Conservation (phyloP, 495 filamentous ascomycete genomes). For the Aspergillus wentii region DNA sequence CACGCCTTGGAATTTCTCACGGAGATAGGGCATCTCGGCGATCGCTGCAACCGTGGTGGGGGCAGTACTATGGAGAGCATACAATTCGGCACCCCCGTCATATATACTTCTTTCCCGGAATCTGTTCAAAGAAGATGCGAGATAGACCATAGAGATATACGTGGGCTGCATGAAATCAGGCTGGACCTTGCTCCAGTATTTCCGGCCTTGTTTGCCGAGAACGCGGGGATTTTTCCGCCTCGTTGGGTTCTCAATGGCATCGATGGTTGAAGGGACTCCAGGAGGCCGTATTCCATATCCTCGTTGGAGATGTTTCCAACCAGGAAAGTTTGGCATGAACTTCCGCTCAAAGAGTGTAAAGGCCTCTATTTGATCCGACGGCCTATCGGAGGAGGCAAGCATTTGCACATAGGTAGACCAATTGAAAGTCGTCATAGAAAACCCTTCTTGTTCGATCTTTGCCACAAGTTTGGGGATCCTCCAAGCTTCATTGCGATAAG, state of each 20-base stretch:
- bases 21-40: slow-evolving; percentile 46
- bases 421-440: slow-evolving; percentile 54
- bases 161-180: slow-evolving; percentile 43
- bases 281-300: slow-evolving; percentile 25
- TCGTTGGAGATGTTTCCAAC: slow-evolving; percentile 52
- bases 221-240: slow-evolving; percentile 14
- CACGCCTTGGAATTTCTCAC: slow-evolving; percentile 37
- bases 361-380: slow-evolving; percentile 39
- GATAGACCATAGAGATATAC: slow-evolving; percentile 50
- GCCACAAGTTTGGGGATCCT: slow-evolving; percentile 46
- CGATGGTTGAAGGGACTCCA: slow-evolving; percentile 22
- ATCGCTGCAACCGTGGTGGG: slow-evolving; percentile 49
- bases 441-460: slow-evolving; percentile 55
- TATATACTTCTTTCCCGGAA: slow-evolving; percentile 33
- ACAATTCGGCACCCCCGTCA: slow-evolving; percentile 21
- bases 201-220: slow-evolving; percentile 22
- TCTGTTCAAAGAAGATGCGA: slow-evolving; percentile 44
- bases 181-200: slow-evolving; percentile 32
- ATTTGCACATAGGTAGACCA: slow-evolving; percentile 48
- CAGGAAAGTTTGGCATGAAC: slow-evolving; percentile 70
- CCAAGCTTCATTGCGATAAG: slow-evolving; percentile 35
- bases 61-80: slow-evolving; percentile 30
- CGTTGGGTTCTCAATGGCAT: slow-evolving; percentile 14
- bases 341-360: slow-evolving; percentile 65
- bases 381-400: slow-evolving; percentile 37